Conservation (phyloP, 768 basidiomycete genomes). For the Postia placenta region DNA sequence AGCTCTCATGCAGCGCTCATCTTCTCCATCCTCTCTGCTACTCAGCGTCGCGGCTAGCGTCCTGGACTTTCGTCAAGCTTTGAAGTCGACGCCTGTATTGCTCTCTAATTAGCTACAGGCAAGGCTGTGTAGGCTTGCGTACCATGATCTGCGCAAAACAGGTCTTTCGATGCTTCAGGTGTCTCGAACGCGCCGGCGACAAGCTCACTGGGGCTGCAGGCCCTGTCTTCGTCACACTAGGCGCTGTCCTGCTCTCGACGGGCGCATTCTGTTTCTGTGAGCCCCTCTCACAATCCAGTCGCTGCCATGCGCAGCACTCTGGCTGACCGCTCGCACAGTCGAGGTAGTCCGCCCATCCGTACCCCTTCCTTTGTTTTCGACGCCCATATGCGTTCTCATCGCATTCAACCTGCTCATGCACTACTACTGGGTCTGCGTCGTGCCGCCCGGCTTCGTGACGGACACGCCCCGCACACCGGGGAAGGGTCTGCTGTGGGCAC, state of each 20-base stretch:
- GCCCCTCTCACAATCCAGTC: too few relatives aligned
- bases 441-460: conserved; percentile 74
- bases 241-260: conserved; percentile 58
- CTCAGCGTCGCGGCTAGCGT: neutral
- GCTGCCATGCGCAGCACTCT: too few relatives aligned
- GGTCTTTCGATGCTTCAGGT: conserved; percentile 58
- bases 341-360: conserved; percentile 70
- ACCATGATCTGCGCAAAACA: conserved; percentile 19
- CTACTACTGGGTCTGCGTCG: conserved; percentile 81
- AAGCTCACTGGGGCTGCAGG: conserved; percentile 85
- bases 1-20: neutral
- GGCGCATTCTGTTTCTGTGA: conserved; percentile 79
- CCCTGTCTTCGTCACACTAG: conserved; percentile 83
- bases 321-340: conserved; percentile 41
- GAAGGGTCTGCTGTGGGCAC: conserved; percentile 54
- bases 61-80: too few relatives aligned
- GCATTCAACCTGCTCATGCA: conserved; percentile 72
- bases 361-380: conserved; percentile 48
- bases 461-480: conserved; percentile 42
- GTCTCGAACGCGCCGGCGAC: conserved; percentile 70
- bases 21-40: neutral
- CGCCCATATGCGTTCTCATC: conserved; percentile 70
- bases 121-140: neutral
- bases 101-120: neutral
- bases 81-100: too few relatives aligned